Conservation (phyloP, 257 asterid genomes). For the Gynochthodes officinalis region DNA sequence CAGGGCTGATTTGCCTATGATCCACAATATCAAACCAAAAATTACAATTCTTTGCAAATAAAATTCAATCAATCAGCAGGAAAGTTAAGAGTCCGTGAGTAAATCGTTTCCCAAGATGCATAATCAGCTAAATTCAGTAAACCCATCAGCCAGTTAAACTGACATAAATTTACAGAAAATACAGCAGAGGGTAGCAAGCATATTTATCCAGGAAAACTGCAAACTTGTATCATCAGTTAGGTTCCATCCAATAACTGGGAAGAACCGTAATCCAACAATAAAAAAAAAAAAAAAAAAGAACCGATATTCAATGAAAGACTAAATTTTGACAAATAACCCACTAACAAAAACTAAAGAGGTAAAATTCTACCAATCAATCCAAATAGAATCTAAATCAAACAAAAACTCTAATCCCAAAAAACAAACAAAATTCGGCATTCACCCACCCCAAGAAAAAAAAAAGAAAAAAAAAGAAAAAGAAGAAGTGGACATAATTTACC, state of each 20-base stretch:
- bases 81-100: background rate
- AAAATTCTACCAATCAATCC: background rate
- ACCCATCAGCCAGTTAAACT: no score
- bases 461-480: background rate
- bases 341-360: background rate
- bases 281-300: background rate
- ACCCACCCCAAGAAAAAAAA: background rate
- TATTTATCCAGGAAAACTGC: background rate
- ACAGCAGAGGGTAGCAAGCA: background rate
- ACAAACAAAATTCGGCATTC: background rate
- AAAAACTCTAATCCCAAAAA: background rate
- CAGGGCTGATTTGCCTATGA: constrained; percentile 63
- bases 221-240: background rate
- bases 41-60: background rate
- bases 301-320: background rate
- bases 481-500: constrained; percentile 40
- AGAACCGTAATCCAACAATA: background rate
- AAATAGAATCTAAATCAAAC: background rate
- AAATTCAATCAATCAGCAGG: background rate
- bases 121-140: background rate
- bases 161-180: background rate
- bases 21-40: constrained; percentile 3
- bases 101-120: background rate
- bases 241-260: background rate
- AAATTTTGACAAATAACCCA: background rate